Conservation (phyloP, 2,329 filamentous ascomycete genomes). For the Xylaria hypoxylon region DNA sequence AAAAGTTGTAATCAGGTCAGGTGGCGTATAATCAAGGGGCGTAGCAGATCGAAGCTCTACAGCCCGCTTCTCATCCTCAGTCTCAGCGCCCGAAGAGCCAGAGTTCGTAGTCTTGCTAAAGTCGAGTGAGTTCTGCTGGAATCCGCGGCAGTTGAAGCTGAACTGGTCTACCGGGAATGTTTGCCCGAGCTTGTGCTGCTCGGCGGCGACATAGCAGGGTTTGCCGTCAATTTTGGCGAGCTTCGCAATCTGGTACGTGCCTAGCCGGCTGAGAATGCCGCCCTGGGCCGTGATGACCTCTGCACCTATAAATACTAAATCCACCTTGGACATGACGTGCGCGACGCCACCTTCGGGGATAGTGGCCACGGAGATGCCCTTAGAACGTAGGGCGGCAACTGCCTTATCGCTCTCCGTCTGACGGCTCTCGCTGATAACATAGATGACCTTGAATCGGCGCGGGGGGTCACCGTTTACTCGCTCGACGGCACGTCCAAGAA, state of each 20-base stretch:
- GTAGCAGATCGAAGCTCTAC: conserved; percentile 29
- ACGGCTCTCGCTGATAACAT: conserved; percentile 71
- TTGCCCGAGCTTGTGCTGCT: conserved; percentile 96
- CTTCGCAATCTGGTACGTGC: conserved; percentile 85
- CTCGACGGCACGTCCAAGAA: conserved; percentile 80
- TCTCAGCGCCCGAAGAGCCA: neutral
- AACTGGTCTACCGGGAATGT: conserved; percentile 83
- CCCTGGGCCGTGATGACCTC: conserved; percentile 96
- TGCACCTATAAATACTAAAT: conserved; percentile 74
- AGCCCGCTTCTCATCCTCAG: conserved; percentile 33
- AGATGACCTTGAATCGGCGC: conserved; percentile 81
- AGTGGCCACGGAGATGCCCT: conserved; percentile 84
- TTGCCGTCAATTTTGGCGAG: conserved; percentile 74
- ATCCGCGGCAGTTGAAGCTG: conserved; percentile 53
- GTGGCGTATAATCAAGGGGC: conserved; percentile 43
- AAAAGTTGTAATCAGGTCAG: conserved; percentile 48
- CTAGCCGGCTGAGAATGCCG: conserved; percentile 89
- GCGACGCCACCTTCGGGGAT: conserved; percentile 82
- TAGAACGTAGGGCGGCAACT: conserved; percentile 76
- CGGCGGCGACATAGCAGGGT: conserved; percentile 88
- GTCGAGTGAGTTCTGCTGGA: conserved; percentile 53
- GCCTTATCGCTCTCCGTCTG: conserved; percentile 74
- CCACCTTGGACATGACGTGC: conserved; percentile 80
- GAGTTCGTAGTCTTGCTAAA: conserved; percentile 40
- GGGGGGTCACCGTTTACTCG: conserved; percentile 65